phyloP scores from a whole-genome alignment of 345 rosid genomes.

The Abelmoschus esculentus region DNA sequence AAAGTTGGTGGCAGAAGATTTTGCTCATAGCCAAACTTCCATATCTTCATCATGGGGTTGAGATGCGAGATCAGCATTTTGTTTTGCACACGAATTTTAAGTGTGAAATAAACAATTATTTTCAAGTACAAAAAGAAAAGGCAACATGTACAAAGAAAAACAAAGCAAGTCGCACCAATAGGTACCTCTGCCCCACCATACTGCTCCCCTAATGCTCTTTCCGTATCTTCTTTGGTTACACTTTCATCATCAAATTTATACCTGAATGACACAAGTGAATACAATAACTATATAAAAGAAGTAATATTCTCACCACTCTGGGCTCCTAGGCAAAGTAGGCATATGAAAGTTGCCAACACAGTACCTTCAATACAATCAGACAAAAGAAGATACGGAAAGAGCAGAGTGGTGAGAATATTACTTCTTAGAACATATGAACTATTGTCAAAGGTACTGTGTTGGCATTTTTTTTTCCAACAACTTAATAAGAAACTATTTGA shows the following conservation, averaged over 20 bases:
- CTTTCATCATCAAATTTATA: conserved; percentile 96
- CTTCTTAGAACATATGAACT: no score
- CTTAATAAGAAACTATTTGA: not conserved
- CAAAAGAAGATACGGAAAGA: no score
- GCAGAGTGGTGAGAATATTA: no score
- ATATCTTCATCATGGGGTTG: conserved; percentile 46
- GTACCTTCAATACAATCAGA: not conserved
- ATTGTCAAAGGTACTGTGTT: no score
- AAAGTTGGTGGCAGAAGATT: conserved; percentile 37
- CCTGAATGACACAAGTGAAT: conserved; percentile 33
- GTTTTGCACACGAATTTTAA: conserved; percentile 28
- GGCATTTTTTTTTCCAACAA: not conserved
- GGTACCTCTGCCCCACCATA: conserved; percentile 98
- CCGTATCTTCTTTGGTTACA: conserved; percentile 87
- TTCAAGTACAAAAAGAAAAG: no score
- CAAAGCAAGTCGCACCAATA: not conserved
- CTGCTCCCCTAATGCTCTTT: conserved; percentile 93
- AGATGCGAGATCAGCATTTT: conserved; percentile 43
- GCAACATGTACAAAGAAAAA: no score
- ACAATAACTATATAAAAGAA: not conserved
- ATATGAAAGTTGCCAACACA: not conserved
- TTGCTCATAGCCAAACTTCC: conserved; percentile 43
- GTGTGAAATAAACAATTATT: not conserved
- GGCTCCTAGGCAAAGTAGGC: not conserved
- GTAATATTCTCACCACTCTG: not conserved